Evolutionary conservation across 108 stramenopile species (phyloP), one percentile per base, ranked within the genome.

Genomic region (Licmophora abbreviata): DNA sequence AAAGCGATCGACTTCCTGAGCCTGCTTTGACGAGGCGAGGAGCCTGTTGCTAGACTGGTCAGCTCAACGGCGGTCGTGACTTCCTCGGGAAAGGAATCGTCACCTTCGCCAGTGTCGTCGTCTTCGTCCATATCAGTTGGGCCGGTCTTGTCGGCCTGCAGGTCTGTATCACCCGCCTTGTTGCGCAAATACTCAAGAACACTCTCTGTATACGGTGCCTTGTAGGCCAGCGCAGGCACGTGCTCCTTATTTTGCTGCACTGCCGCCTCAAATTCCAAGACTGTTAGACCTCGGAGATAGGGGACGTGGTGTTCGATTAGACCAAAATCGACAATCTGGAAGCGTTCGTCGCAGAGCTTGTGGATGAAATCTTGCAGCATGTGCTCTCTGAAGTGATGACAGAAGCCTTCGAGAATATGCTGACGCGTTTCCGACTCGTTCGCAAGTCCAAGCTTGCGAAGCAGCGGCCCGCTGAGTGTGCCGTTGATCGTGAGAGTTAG

Each of bases 251-350:
- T 15, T 3, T 40, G 18, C 3, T 3, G 18, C 2, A 79, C 63
- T 10, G 85, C 73, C 10, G 54, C 63, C 41, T 59, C 18, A 7
- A 81, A 53, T 41, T 81, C 66, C 6, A 64, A 37, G 41, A 58
- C 43, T 1, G 78, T 68, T 18, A 82, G 46, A 45, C 76, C 68
- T 10, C 23, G 31, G 36, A 87, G 26, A 12, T 56, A 62, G 0
- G 81, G 81, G 9, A 83, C 68, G 38, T 81, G 77, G 7, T 51
- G 12, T 58, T 70, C 72, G 9, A 87, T 62, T n/a, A 85, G 33
- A 26, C 58, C 51, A 69, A 73, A 70, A 50, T 81, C 69, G 12
- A 74, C 51, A 1, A 62, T 18, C 0, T 51, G 26, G 52, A 81
- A 88, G 12, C 77, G 63, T 8, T 40, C 25, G 26, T 73, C 46